Conservation (phyloP, 2,329 filamentous ascomycete genomes). For the Colletotrichum musicola region DNA sequence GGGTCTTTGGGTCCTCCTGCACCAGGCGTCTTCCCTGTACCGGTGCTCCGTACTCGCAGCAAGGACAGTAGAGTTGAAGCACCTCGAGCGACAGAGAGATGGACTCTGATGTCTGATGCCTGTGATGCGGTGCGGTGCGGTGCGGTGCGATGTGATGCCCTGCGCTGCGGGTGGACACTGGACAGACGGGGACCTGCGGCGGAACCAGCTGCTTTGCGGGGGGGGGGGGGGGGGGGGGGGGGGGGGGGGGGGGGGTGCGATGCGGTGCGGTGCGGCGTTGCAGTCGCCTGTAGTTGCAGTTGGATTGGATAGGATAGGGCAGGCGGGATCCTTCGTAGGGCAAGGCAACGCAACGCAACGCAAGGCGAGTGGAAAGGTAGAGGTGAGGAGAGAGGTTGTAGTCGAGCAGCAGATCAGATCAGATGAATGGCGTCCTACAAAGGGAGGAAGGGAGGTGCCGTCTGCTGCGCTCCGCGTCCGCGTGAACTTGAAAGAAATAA, state of each 20-base stretch:
- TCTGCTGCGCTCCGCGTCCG: slow-evolving; percentile 12
- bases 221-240: not conserved
- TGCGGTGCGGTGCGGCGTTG: not conserved
- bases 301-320: not conserved
- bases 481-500: slow-evolving; percentile 17
- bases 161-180: not conserved
- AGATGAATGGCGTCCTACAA: slow-evolving; percentile 34
- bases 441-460: slow-evolving; percentile 27
- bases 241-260: not conserved
- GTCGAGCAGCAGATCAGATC: slow-evolving; percentile 30
- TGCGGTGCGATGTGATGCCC: not conserved
- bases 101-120: not conserved
- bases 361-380: slow-evolving; percentile 2
- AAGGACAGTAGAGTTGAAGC: not conserved
- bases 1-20: not conserved
- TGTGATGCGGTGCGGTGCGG: not conserved
- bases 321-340: slow-evolving; percentile 1
- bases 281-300: slow-evolving; percentile 18
- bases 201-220: not conserved
- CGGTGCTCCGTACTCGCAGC: not conserved
- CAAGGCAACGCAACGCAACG: not conserved
- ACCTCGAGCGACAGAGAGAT: too few relatives aligned
- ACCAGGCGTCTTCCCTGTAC: slow-evolving; percentile 21
- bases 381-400: slow-evolving; percentile 19
- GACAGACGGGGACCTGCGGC: slow-evolving; percentile 3